phyloP scores from a whole-genome alignment of 768 basidiomycete genomes.

The Calocybe indica region DNA sequence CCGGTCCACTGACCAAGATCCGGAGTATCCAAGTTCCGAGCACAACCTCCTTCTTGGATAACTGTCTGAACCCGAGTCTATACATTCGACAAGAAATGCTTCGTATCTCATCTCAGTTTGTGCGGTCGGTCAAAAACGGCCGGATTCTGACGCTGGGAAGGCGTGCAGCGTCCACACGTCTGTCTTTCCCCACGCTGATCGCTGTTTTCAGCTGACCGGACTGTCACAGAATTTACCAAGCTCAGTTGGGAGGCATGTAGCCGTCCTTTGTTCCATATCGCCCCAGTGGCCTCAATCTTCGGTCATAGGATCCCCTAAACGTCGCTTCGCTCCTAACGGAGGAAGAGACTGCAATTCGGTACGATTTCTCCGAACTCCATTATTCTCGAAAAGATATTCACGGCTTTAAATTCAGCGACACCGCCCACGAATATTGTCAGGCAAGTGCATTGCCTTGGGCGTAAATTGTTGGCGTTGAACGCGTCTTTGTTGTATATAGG shows the following conservation, averaged over 20 bases:
- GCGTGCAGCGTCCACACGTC: constrained; percentile 22
- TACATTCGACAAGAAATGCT: too few species aligned
- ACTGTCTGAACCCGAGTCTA: too few species aligned
- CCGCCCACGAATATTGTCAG: constrained; percentile 76
- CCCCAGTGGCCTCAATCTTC: not conserved
- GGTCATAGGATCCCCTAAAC: constrained; percentile 71
- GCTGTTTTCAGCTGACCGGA: not conserved
- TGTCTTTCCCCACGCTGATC: constrained; percentile 2
- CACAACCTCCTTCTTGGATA: too few species aligned
- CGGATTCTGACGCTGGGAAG: not conserved
- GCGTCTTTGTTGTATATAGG: constrained; percentile 34
- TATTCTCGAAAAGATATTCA: constrained; percentile 2
- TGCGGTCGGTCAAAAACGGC: too few species aligned
- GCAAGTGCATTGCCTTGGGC: constrained; percentile 26
- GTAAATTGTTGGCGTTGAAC: not conserved
- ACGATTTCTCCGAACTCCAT: constrained; percentile 9
- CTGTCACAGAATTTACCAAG: constrained; percentile 26
- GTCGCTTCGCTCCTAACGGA: constrained; percentile 78
- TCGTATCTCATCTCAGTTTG: too few species aligned
- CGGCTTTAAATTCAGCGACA: constrained; percentile 51
- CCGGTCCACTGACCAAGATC: too few species aligned
- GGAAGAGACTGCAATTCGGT: constrained; percentile 89
- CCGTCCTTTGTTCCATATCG: not conserved
- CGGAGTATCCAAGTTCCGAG: too few species aligned
- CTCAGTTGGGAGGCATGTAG: constrained; percentile 39